Base-by-base conservation (phyloP, 2,329 filamentous ascomycete species). In the Alternaria conjuncta region DNA sequence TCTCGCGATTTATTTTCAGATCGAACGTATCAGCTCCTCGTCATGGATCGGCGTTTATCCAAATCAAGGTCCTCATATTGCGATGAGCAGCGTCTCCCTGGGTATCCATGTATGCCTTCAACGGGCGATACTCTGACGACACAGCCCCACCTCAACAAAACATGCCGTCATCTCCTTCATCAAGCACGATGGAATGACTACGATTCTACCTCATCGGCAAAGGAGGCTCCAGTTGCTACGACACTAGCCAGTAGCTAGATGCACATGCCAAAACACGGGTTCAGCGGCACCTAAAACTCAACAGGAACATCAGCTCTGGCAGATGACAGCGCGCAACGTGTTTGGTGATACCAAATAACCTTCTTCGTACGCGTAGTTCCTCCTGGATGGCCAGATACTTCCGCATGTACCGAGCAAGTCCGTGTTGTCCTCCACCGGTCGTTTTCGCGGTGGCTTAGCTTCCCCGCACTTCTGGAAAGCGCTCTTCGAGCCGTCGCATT, bases 401-500 rank as follows among this genome's bases (percentile, higher is more conserved):
- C 5, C 11, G 3, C 18, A 51, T 51, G 20, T 51, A 21, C n/a
- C 28, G 18, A 36, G 8, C 4, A 51, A 15, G 18, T n/a, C 26
- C 28, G 28, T 15, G 18, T 51, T 4, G 49, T 21, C 21, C 8
- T 36, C 28, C 28, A 23, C 45, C 15, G 21, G 21, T n/a, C 21
- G 15, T 6, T 47, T 23, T 32, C 26, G 10, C 28, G 12, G 28
- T 49, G 55, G 47, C 49, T 54, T 49, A 57, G 44, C 60, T 62
- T 59, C 60, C 60, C 60, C 60, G 60, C 59, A 61, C 55, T 20
- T 20, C 32, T 9, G 49, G 26, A 30, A 30, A 49, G 30, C 18
- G 20, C 49, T 50, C 45, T 5, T 50, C 11, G 6, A 49, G 32
- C 32, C 36, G 25, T 50, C 13, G 55, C 30, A 26, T 59, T 58